A percentile compares a stretch with the other conserved stretches of the same genome.
Conservation (phyloP, 169 alveolate species). For the Eimeria acervulina region DNA sequence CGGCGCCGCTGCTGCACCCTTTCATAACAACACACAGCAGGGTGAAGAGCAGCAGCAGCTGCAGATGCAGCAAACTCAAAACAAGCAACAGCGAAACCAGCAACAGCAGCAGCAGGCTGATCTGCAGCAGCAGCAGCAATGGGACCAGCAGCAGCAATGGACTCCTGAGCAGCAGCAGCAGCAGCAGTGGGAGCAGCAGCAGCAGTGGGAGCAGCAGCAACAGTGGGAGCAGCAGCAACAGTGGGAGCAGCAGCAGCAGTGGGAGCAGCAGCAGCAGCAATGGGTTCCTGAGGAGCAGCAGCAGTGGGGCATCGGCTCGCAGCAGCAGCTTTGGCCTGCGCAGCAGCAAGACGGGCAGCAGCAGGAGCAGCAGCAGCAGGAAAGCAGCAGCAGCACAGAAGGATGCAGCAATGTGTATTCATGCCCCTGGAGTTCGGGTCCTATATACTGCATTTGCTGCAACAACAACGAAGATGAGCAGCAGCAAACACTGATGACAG, state of each 20-base stretch:
- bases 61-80: not conserved
- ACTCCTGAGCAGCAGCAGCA: not conserved
- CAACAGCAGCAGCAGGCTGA: not conserved
- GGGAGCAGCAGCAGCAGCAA: not conserved
- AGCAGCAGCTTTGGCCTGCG: not conserved
- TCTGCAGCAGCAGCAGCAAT: not conserved
- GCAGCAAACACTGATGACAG: not conserved
- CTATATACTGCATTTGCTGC: not conserved
- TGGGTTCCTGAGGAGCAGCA: not conserved
- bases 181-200: not conserved
- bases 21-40: not conserved
- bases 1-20: not conserved
- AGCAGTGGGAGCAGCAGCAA: not conserved
- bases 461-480: not conserved
- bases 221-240: not conserved
- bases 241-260: not conserved
- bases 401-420: not conserved
- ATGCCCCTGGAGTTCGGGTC: not conserved
- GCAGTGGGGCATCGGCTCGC: not conserved
- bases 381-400: constrained; percentile 11
- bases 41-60: not conserved
- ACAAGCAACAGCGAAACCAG: not conserved
- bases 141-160: not conserved
- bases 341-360: not conserved
- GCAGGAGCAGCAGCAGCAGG: constrained; percentile 46